Conservation (phyloP, 495 filamentous ascomycete species). For the Hypoxylon subgilvum region DNA sequence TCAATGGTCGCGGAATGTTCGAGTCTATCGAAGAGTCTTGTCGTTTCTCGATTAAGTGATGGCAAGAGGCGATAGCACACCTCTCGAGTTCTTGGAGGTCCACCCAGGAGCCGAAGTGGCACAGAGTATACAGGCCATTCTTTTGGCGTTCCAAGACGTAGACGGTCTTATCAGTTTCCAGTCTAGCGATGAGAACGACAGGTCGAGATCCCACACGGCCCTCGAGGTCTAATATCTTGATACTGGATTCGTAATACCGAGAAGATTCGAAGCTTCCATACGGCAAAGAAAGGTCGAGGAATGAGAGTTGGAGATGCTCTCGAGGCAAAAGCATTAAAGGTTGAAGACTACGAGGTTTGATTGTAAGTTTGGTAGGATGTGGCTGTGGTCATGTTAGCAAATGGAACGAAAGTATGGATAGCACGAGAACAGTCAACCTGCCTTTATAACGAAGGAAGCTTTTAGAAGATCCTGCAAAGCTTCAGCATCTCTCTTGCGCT, state of each 20-base stretch:
- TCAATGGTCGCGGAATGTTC: conserved; percentile 30
- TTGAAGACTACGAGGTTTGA: conserved; percentile 65
- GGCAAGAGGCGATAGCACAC: conserved; percentile 48
- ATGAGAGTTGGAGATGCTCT: conserved; percentile 63
- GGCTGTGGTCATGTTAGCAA: conserved; percentile 53
- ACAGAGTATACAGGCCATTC: conserved; percentile 70
- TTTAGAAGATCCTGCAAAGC: conserved; percentile 57
- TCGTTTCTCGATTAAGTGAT: conserved; percentile 28
- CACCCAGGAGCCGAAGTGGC: conserved; percentile 71
- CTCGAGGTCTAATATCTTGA: conserved; percentile 67
- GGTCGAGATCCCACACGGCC: conserved; percentile 56
- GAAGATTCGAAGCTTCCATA: conserved; percentile 58
- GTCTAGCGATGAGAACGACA: conserved; percentile 69
- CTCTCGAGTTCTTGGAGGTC: conserved; percentile 55
- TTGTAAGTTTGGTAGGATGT: conserved; percentile 60
- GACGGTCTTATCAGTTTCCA: conserved; percentile 61
- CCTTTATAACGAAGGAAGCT: conserved; percentile 56
- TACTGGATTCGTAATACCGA: conserved; percentile 64
- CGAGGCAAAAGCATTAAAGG: conserved; percentile 68
- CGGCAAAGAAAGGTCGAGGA: conserved; percentile 62
- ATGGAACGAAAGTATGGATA: not conserved
- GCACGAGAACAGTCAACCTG: conserved; percentile 24
- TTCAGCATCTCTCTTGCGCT: conserved; percentile 39
- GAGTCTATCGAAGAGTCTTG: conserved; percentile 4
- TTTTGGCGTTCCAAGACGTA: conserved; percentile 78